Base-by-base conservation (phyloP, 441 rosid species). In the Brassica hybrid region DNA sequence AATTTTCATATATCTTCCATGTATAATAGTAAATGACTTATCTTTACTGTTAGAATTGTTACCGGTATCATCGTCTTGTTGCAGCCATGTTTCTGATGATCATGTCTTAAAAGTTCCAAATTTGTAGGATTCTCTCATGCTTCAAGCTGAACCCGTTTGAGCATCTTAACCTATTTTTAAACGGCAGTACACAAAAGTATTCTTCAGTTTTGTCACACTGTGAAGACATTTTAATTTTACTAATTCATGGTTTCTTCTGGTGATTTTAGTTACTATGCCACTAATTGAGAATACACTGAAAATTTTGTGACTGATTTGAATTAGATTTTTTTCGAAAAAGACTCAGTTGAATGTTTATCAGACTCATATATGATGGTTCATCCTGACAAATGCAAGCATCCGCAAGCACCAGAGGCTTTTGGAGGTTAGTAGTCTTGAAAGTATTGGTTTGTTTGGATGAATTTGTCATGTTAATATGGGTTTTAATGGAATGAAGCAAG, bases 351-450 rank as follows among this genome's bases (percentile, higher is more conserved):
- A 72, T 56, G 32, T 25, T 57, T 66, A 74, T 8, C 68, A 95
- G 98, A 62, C 93, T 25, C 5, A 72, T 95, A 97, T 73, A 81
- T 95, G 84, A 78, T 95, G 85, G 97, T 93, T 83, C 98, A 93
- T 43, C 99, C 99, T 84, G 98, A 95, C 73, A 95, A 95, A 85
- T 95, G 99, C 91, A 93, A 95, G 85, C 98, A 95, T 84, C 95
- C 94, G 18, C 94, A 89, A 83, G 96, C 99, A 41, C 93, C 90
- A 79, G 98, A 95, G 85, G 99, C 99, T 57, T 94, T 93, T 82
- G 90, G 84, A 81, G 98, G 98, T 92, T 83, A 67, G 13, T 81
- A 43, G 43, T 66, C 66, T 56, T 65, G 9, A 38, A 38, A 8
- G 43, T 38, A 38, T 38, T 38, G 43, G 43, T 38, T 38, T 38